Conservation (phyloP, 2,329 filamentous ascomycete species). For the Talaromyces sp. region DNA sequence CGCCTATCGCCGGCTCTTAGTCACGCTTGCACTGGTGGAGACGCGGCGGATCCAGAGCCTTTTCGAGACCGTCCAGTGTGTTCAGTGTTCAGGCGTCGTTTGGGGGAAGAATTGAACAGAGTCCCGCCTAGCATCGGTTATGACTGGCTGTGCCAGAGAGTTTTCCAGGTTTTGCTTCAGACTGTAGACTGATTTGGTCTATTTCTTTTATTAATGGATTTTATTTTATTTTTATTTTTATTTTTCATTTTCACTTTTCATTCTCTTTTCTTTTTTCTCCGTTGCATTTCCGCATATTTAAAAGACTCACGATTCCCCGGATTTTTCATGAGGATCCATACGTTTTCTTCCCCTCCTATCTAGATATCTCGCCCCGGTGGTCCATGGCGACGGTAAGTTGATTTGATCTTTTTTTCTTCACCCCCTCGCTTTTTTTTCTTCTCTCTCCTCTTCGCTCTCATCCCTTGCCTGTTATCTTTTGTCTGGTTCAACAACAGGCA, state of each 20-base stretch:
- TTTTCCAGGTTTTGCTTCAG: too few species aligned
- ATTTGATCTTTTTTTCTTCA: not conserved
- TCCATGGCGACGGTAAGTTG: constrained; percentile 28
- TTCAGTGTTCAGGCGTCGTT: not conserved
- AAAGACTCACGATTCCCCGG: constrained; percentile 23
- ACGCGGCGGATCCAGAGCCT: constrained; percentile 17
- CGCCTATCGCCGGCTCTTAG: constrained; percentile 25
- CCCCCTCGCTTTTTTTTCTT: not conserved
- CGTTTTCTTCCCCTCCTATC: not conserved
- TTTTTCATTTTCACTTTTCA: not conserved
- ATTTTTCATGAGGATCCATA: constrained; percentile 18
- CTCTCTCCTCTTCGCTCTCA: not conserved
- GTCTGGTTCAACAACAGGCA: not conserved
- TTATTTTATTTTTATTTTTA: not conserved
- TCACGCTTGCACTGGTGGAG: constrained; percentile 19
- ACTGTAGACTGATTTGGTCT: too few species aligned
- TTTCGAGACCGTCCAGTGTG: constrained; percentile 20
- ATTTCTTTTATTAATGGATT: not conserved
- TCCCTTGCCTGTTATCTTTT: constrained; percentile 21
- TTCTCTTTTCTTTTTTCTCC: too few species aligned
- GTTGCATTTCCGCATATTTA: constrained; percentile 16
- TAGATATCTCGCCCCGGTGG: constrained; percentile 8
- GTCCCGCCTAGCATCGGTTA: constrained; percentile 27
- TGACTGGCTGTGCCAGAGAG: constrained; percentile 14
- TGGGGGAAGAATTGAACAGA: too few species aligned